Conservation (phyloP, 805 yeast genomes). For the Metschnikowia lunata region DNA sequence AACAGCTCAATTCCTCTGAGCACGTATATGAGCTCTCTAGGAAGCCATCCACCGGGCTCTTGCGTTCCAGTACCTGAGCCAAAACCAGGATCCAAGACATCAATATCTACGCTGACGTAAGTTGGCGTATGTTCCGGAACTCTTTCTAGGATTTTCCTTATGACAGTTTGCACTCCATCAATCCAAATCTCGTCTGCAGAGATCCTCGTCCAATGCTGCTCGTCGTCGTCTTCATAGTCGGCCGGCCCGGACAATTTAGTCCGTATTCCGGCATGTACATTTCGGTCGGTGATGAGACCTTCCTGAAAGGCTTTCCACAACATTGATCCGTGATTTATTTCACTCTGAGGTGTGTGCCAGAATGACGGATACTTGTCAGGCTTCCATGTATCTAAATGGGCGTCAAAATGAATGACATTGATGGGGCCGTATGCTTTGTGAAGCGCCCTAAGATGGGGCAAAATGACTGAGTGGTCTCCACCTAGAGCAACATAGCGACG, state of each 20-base stretch:
- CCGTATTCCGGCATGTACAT: conserved; percentile 74
- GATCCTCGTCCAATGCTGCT: conserved; percentile 65
- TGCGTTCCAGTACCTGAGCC: conserved; percentile 58
- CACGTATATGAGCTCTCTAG: conserved; percentile 49
- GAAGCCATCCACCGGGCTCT: conserved; percentile 57
- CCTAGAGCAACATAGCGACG: conserved; percentile 67
- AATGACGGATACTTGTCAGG: conserved; percentile 66
- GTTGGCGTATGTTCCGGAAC: conserved; percentile 66
- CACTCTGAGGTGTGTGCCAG: conserved; percentile 54
- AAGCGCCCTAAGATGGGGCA: conserved; percentile 69
- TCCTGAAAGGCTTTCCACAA: conserved; percentile 76
- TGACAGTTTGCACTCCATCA: conserved; percentile 57
- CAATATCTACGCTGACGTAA: conserved; percentile 75
- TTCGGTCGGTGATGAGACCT: conserved; percentile 54
- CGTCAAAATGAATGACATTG: conserved; percentile 77
- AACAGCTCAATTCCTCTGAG: conserved; percentile 42
- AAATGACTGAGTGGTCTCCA: conserved; percentile 75
- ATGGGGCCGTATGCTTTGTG: conserved; percentile 59
- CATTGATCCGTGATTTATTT: conserved; percentile 82
- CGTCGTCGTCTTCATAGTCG: conserved; percentile 58
- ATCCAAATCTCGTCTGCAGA: conserved; percentile 71
- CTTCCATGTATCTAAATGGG: conserved; percentile 79
- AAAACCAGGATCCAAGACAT: conserved; percentile 54
- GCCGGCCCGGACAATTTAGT: conserved; percentile 63
- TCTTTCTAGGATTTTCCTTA: conserved; percentile 46